These are phyloP conservation scores for Fusarium equiseti DNA, from an alignment of 2,329 filamentous ascomycete genomes.

Conservation along the genomic window DNA sequence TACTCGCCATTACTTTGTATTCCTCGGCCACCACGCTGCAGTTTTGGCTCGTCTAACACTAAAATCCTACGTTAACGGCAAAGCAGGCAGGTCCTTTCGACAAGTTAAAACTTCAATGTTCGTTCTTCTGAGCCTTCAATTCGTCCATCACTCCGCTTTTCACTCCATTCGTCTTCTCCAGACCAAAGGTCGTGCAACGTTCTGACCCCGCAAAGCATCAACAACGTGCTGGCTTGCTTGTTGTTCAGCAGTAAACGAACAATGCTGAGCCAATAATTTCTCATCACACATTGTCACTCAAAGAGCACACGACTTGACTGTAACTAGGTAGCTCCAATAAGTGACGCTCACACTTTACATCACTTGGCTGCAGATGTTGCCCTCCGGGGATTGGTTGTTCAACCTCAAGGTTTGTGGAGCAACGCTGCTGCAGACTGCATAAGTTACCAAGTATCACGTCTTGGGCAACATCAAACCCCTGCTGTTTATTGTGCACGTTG, in stretches of 20 bases:
- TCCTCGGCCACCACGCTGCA: slow-evolving; percentile 1
- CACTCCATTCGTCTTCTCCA: slow-evolving; percentile 3
- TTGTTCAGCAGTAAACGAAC: slow-evolving; percentile 1
- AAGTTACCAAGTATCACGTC: slow-evolving; percentile 19
- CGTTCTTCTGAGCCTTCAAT: not conserved
- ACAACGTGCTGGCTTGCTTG: slow-evolving; percentile 3
- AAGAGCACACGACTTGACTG: slow-evolving; percentile 6
- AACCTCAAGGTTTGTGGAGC: slow-evolving; percentile 24
- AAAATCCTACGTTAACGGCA: not conserved
- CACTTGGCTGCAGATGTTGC: slow-evolving; percentile 8
- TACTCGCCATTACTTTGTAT: slow-evolving; percentile 19
- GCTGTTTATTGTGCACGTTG: slow-evolving; percentile 3
- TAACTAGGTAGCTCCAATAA: not conserved
- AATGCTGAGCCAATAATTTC: slow-evolving; percentile 1
- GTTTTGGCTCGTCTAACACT: not conserved
- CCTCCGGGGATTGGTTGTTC: slow-evolving; percentile 22
- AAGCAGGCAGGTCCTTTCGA: not conserved
- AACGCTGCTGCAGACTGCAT: slow-evolving; percentile 21
- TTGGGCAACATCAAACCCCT: slow-evolving; percentile 14
- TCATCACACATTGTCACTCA: not conserved
- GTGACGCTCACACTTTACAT: slow-evolving; percentile 18
- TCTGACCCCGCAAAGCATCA: slow-evolving; percentile 20
- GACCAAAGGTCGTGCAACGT: slow-evolving; percentile 25
- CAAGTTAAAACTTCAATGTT: not conserved
- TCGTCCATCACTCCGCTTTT: slow-evolving; percentile 5